Evolutionary conservation across 768 basidiomycete species (phyloP).

Genomic region (Boletus speciosus): DNA sequence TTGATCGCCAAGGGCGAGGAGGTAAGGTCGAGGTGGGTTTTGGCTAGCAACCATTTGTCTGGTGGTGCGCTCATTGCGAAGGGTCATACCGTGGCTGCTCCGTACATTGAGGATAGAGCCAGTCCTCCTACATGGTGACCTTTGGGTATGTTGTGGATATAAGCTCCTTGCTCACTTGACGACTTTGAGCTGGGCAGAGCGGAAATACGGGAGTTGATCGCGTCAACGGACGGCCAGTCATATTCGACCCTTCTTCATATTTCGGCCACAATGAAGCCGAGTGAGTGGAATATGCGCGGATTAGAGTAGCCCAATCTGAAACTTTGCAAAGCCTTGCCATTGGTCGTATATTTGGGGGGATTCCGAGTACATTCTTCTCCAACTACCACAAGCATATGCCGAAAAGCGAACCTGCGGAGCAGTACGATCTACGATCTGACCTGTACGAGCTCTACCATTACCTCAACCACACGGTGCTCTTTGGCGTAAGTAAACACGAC

Average conservation of each 20-base stretch:
- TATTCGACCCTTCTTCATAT: constrained; percentile 77
- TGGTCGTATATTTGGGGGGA: constrained; percentile 76
- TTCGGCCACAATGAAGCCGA: constrained; percentile 83
- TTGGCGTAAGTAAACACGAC: constrained; percentile 53
- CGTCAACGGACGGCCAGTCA: constrained; percentile 53
- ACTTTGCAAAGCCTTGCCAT: constrained; percentile 57
- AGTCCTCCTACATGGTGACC: constrained; percentile 73
- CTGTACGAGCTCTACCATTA: constrained; percentile 83
- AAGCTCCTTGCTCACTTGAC: background rate
- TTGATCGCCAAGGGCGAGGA: constrained; percentile 52
- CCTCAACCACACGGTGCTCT: constrained; percentile 75
- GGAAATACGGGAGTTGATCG: constrained; percentile 68
- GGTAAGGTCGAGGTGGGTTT: constrained; percentile 45
- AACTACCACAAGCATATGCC: constrained; percentile 62
- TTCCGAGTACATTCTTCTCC: constrained; percentile 58
- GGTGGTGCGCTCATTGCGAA: constrained; percentile 27
- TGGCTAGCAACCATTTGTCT: background rate
- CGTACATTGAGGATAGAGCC: constrained; percentile 56
- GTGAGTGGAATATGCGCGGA: constrained; percentile 41
- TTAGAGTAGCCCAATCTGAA: background rate
- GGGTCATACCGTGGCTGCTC: constrained; percentile 72
- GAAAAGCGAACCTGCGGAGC: constrained; percentile 59
- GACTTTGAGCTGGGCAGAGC: constrained; percentile 41
- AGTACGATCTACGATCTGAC: constrained; percentile 61
- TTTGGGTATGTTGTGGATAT: constrained; percentile 56